These are phyloP conservation scores for Zymoseptoria passerinii DNA, from an alignment of 2,329 filamentous ascomycete genomes.

Conservation along the genomic window DNA sequence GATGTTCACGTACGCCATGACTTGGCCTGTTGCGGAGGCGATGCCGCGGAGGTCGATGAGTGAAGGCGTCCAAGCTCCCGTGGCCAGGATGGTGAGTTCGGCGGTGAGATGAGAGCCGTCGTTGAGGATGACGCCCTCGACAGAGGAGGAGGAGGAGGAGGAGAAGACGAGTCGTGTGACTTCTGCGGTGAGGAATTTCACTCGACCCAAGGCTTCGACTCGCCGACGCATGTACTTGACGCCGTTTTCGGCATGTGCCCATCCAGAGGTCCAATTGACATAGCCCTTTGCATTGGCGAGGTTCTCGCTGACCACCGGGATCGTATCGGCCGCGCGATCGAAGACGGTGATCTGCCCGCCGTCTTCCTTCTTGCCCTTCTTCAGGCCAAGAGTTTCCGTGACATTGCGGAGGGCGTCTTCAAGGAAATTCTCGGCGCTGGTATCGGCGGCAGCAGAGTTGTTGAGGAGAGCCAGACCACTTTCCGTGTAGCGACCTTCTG, in stretches of 20 bases:
- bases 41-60: conserved; percentile 71
- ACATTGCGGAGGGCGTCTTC: conserved; percentile 56
- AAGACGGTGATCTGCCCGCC: conserved; percentile 32
- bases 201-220: conserved; percentile 45
- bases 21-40: conserved; percentile 73
- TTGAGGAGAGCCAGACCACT: conserved; percentile 58
- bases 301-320: conserved; percentile 27
- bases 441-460: conserved; percentile 28
- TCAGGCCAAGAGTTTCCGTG: conserved; percentile 38
- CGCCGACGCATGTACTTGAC: conserved; percentile 56
- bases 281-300: conserved; percentile 58
- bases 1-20: conserved; percentile 68
- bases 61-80: conserved; percentile 77
- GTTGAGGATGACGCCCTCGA: conserved; percentile 53
- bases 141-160: conserved; percentile 23
- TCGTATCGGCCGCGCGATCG: conserved; percentile 32
- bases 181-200: conserved; percentile 45
- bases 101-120: conserved; percentile 48
- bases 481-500: conserved; percentile 61
- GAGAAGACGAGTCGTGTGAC: conserved; percentile 36
- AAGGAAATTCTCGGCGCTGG: conserved; percentile 41
- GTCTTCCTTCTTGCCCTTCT: conserved; percentile 29
- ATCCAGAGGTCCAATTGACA: conserved; percentile 65
- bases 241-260: conserved; percentile 66
- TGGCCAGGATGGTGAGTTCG: conserved; percentile 69